A percentile compares a stretch with the other conserved stretches of the same genome.
phyloP scores from a whole-genome alignment of 208 protist genomes.

The Naegleria gruberi region DNA sequence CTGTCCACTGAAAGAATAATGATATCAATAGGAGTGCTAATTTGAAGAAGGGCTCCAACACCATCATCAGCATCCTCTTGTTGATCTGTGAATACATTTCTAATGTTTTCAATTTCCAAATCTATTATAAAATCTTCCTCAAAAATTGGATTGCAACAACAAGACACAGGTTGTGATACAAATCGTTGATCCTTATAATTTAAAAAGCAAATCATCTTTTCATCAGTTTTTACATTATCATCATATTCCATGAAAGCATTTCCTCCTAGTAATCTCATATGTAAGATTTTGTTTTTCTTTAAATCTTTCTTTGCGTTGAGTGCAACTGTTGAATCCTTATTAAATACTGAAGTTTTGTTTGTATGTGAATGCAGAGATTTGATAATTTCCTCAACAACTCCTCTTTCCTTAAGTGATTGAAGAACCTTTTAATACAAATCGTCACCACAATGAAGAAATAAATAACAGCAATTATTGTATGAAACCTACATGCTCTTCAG shows the following conservation, averaged over 20 bases:
- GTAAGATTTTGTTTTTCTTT: conserved; percentile 55
- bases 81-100: conserved; percentile 10
- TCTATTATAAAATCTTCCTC: conserved; percentile 74
- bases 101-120: conserved; percentile 52
- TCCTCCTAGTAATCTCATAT: conserved; percentile 60
- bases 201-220: conserved; percentile 54
- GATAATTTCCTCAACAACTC: conserved; percentile 64
- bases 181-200: conserved; percentile 77
- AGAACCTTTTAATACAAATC: conserved; percentile 49
- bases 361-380: neutral
- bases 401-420: conserved; percentile 65
- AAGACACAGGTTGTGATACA: conserved; percentile 43
- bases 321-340: neutral
- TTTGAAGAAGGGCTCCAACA: conserved; percentile 55
- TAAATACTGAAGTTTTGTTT: conserved; percentile 2
- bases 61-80: conserved; percentile 20
- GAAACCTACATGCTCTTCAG: conserved; percentile 28
- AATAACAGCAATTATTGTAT: conserved; percentile 35
- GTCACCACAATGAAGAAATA: neutral
- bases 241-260: conserved; percentile 79
- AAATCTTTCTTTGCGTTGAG: neutral
- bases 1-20: conserved; percentile 60
- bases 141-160: conserved; percentile 57
- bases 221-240: conserved; percentile 39
- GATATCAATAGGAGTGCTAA: conserved; percentile 69